Base-by-base conservation (phyloP, 2,329 filamentous ascomycete species). In the Beauveria sp. region DNA sequence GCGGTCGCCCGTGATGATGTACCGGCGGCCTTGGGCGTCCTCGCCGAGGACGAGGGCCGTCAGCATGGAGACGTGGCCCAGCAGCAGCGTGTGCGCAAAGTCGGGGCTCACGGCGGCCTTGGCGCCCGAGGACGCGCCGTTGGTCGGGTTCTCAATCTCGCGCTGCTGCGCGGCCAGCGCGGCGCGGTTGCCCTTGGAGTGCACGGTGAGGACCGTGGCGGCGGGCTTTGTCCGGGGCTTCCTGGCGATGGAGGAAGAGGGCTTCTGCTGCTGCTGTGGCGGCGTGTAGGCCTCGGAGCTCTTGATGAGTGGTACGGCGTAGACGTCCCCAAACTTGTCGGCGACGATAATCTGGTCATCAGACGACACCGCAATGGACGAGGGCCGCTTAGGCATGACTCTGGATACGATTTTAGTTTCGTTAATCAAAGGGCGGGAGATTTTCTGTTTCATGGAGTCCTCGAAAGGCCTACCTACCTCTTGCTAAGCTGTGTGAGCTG, bases 271-370 rank as follows among this genome's bases (percentile, higher is more conserved):
- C 10, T 34, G 34, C 34, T 2, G 70, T 58, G 56, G 53, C 62
- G 62, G 63, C 64, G 58, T 20, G 61, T 56, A 54, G 16, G 66
- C 58, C 22, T 66, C 60, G 18, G 63, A 53, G 47, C 62, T 59
- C 60, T 69, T 69, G 50, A 91, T 72, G 3, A 98, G 79, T 16
- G 95, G 93, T 8, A 99, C 76, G 12, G 90, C 84, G 75, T 96
- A 98, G 63, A 97, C 93, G 72, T 99, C 95, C 66, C 95, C 95
- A 70, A 98, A 98, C 74, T 99, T 99, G 78, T 99, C 95, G 58
- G 86, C 93, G 64, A 85, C 86, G 62, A 98, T 75, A 65, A 99
- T 90, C 9, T 86, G 89, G 49, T 81, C 79, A 70, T 93, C 87
- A 45, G 84, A 78, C 8, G 88, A 86, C 58, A 97, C 75, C 57